A percentile compares a stretch with the other conserved stretches of the same genome.
Conservation (phyloP, 306 rosid genomes). For the Abrus precatorius region DNA sequence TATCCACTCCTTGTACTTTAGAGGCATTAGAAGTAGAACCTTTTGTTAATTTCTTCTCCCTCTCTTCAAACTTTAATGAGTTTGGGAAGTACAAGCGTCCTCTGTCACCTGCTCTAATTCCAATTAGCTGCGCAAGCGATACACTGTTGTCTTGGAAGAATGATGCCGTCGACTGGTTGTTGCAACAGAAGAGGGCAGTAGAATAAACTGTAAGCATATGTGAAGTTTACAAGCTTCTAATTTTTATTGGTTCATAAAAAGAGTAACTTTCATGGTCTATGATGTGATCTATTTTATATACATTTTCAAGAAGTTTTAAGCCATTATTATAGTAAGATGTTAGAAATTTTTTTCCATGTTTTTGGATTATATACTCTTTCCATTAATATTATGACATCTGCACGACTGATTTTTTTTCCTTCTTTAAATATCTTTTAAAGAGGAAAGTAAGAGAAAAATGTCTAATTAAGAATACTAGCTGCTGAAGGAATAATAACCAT, state of each 20-base stretch:
- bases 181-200: conserved; percentile 37
- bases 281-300: too few species aligned
- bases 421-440: too few species aligned
- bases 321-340: background rate
- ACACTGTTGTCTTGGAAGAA: conserved; percentile 84
- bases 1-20: conserved; percentile 44
- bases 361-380: too few species aligned
- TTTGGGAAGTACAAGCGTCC: conserved; percentile 57
- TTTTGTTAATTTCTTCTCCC: conserved; percentile 36
- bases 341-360: too few species aligned
- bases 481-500: too few species aligned
- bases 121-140: conserved; percentile 79
- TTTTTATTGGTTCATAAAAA: background rate
- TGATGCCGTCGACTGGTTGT: conserved; percentile 76
- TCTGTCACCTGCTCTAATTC: conserved; percentile 60
- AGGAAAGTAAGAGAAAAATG: too few species aligned
- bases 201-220: conserved; percentile 31
- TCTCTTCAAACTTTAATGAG: conserved; percentile 54
- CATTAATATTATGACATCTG: too few species aligned
- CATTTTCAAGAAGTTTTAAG: background rate
- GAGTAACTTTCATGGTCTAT: conserved; percentile 9
- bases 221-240: conserved; percentile 19
- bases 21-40: conserved; percentile 51
- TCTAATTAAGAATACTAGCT: too few species aligned
- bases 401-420: too few species aligned